Percentiles rank a stretch among this genome's conserved stretches.
Evolutionary conservation across 306 rosid species (phyloP).

Genomic region (Cicer judaicum): DNA sequence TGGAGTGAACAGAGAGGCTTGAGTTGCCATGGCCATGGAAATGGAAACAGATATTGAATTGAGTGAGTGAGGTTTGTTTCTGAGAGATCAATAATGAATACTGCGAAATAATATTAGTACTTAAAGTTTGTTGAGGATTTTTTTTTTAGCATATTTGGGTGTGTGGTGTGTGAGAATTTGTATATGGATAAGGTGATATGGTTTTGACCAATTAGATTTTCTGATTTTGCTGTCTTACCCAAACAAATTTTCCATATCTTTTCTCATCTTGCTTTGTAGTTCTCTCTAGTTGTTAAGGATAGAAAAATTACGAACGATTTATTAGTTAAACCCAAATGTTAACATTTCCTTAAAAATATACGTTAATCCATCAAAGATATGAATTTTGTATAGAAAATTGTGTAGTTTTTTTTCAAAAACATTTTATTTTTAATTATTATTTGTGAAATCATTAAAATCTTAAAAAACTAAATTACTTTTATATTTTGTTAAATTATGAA

Average conservation of each 20-base stretch:
- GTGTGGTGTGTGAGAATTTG: slow-evolving; percentile 8
- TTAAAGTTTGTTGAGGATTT: not conserved
- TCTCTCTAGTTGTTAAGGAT: not conserved
- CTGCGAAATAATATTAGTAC: not conserved
- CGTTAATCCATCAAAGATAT: no score
- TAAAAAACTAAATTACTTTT: no score
- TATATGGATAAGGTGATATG: slow-evolving; percentile 29
- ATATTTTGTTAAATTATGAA: no score
- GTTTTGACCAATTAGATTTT: slow-evolving; percentile 20
- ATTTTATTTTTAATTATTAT: no score
- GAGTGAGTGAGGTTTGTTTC: not conserved
- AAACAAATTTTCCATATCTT: not conserved
- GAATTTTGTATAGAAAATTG: no score
- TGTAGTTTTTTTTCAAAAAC: no score
- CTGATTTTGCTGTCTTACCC: not conserved
- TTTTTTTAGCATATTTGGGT: slow-evolving; percentile 17
- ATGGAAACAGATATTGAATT: not conserved
- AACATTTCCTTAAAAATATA: no score
- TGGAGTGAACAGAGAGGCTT: slow-evolving; percentile 32
- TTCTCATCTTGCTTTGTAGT: not conserved
- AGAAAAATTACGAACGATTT: not conserved
- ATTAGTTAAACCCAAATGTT: no score
- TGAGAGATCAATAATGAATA: not conserved
- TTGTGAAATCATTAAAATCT: no score
- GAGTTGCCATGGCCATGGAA: slow-evolving; percentile 35